Conservation (phyloP, 2,329 filamentous ascomycete genomes). For the Fusarium azukiicola region DNA sequence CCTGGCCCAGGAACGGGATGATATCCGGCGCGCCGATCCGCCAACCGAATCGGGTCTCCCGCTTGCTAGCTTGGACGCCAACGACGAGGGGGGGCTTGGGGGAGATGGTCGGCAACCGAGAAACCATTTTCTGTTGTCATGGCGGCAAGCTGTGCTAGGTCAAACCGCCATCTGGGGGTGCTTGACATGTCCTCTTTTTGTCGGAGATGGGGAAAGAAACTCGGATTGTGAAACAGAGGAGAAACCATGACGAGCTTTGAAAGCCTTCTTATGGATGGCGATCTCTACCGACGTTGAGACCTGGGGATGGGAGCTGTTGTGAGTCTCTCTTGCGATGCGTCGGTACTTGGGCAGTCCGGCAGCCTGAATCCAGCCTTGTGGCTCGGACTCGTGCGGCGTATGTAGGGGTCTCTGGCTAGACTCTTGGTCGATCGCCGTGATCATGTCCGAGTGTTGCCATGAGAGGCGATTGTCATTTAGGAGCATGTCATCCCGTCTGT, state of each 20-base stretch:
- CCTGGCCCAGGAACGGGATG: neutral
- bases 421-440: neutral
- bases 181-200: neutral
- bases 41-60: conserved; percentile 7
- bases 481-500: too few species aligned
- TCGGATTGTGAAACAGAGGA: neutral
- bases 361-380: neutral
- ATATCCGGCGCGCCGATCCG: conserved; percentile 1
- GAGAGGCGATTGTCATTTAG: neutral
- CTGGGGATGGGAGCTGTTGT: neutral
- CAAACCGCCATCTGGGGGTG: neutral
- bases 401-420: neutral
- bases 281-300: neutral
- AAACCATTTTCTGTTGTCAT: neutral
- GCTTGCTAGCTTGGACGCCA: neutral
- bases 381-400: neutral
- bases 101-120: too few species aligned
- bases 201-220: neutral
- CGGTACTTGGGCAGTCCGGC: neutral
- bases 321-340: neutral
- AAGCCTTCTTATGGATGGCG: neutral
- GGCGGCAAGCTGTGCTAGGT: neutral
- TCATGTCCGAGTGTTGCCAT: neutral
- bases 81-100: neutral
- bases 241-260: neutral